Evolutionary conservation across 768 basidiomycete genomes (phyloP), one percentile per base, ranked within the genome.

Genomic region (Ramaria rubella): DNA sequence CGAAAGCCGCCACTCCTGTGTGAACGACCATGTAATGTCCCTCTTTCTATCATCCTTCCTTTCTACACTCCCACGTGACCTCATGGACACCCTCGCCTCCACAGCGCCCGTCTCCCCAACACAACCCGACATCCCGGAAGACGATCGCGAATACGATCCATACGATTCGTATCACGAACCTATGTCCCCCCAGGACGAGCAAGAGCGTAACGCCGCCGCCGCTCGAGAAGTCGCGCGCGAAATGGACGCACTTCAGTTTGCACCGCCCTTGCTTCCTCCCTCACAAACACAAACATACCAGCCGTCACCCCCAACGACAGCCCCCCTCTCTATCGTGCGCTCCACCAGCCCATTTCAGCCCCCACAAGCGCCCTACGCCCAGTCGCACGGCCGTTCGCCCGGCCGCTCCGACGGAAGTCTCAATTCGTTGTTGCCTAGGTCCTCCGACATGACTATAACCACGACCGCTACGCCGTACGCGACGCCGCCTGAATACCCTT

Each of bases 181-280:
- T 55, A 26, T 26, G 4, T 19, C 77, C 12, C 40, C 15, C 30
- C 73, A 77, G 7, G 78, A 83, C 11, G 83, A 85, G 60, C 70
- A 67, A 3, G 74, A 73, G n/a, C 74, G 80, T 27, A 81, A 84
- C 61, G 81, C 79, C 1, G 87, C 86, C 17, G 86, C 83, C 26
- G 85, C 85, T 4, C 76, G 81, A 17, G 86, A 86, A 65, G 75
- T 90, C 1, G 78, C 78, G 12, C 77, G 80, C 12, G 87, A 87
- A 63, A 62, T 87, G 49, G 82, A 86, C 55, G 73, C 80, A 19
- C 68, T 87, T 17, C 75, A 72, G 56, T 77, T 75, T 59, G 69
- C 61, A 54, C 65, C 74, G 1, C 64, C 65, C 49, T 68, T 62
- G 34, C 67, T 69, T 15, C 68, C 67, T 5, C 29, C 52, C 9